Conservation (phyloP, 2,329 filamentous ascomycete genomes). For the Colletotrichum brevisporum region DNA sequence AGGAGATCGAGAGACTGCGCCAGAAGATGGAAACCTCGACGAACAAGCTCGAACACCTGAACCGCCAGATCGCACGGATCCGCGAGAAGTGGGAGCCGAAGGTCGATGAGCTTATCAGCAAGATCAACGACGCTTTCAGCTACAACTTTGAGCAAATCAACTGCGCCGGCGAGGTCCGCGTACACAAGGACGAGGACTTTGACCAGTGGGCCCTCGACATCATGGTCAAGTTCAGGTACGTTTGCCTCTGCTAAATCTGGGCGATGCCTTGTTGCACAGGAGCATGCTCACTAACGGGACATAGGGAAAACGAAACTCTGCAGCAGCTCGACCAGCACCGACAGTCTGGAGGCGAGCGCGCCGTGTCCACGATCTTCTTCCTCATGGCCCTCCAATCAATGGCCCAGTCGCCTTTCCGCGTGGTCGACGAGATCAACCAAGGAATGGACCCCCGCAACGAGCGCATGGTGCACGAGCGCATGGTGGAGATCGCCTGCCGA, state of each 20-base stretch:
- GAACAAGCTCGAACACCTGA: slow-evolving; percentile 67
- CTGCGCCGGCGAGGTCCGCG: slow-evolving; percentile 89
- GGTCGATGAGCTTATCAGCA: slow-evolving; percentile 81
- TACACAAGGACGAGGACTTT: slow-evolving; percentile 94
- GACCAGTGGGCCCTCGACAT: slow-evolving; percentile 95
- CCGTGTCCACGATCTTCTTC: slow-evolving; percentile 98
- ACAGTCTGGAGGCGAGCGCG: slow-evolving; percentile 95
- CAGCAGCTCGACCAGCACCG: slow-evolving; percentile 91
- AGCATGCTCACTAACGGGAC: slow-evolving; percentile 4
- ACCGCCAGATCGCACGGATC: slow-evolving; percentile 73
- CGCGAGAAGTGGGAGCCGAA: slow-evolving; percentile 85
- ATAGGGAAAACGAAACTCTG: slow-evolving; percentile 83
- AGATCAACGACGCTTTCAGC: slow-evolving; percentile 91
- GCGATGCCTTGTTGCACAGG: neutral
- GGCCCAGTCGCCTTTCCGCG: slow-evolving; percentile 94
- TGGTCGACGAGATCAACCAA: slow-evolving; percentile 99
- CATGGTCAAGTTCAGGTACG: slow-evolving; percentile 92
- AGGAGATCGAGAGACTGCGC: slow-evolving; percentile 77
- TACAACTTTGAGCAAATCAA: slow-evolving; percentile 95
- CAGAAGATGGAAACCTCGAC: slow-evolving; percentile 69
- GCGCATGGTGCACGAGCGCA: slow-evolving; percentile 96
- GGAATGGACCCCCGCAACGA: slow-evolving; percentile 99
- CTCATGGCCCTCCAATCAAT: slow-evolving; percentile 97
- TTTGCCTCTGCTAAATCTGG: neutral
- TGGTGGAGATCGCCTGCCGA: slow-evolving; percentile 96